Evolutionary conservation across 2,329 filamentous ascomycete species (phyloP), one percentile per base, ranked within the genome.

Genomic region (Verticillium klebahnii): DNA sequence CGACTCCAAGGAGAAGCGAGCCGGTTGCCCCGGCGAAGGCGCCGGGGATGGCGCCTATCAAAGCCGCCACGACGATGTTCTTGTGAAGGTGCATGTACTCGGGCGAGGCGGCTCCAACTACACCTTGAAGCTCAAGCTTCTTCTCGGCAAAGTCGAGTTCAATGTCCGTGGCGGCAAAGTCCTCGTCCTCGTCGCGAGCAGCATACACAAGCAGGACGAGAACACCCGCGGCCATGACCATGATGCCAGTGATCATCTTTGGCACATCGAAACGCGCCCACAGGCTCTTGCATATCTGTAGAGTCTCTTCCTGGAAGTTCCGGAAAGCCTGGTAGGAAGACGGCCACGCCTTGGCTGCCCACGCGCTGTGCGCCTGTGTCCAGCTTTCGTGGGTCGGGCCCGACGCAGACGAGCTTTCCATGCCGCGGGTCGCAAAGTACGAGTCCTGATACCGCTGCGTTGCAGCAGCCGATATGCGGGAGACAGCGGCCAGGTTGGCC

Each of bases 261-360:
- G 86, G 82, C 23, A 97, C 81, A 73, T 99, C 92, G 68, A 99
- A 99, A 39, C 91, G 87, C 25, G 95, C 93, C 95, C 95, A 99
- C 17, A 98, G 79, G 45, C 83, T 84, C 72, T 93, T 91, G 78
- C 92, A 98, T 14, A 94, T 83, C 32, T 81, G 81, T 55, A 99
- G 80, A 0, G 90, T 97, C 71, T 91, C 86, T 34, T 81, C 80
- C 72, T 97, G 93, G 71, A 96, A 98, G 12, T 82, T 80, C 17
- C 82, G 78, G 70, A 91, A 94, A 0, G 88, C 84, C 2, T 82
- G 66, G 67, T 85, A 86, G 0, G 80, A 72, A 8, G 77, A 76
- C 63, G 69, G 69, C 73, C 74, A 79, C n/a, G 67, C 67, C 61
- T 69, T 73, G 45, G 69, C 69, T 50, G 76, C 73, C 58, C 80